A percentile compares a stretch with the other conserved stretches of the same genome.
phyloP scores from a whole-genome alignment of 2,329 filamentous ascomycete species.

The Stachybotrys echinatus region DNA sequence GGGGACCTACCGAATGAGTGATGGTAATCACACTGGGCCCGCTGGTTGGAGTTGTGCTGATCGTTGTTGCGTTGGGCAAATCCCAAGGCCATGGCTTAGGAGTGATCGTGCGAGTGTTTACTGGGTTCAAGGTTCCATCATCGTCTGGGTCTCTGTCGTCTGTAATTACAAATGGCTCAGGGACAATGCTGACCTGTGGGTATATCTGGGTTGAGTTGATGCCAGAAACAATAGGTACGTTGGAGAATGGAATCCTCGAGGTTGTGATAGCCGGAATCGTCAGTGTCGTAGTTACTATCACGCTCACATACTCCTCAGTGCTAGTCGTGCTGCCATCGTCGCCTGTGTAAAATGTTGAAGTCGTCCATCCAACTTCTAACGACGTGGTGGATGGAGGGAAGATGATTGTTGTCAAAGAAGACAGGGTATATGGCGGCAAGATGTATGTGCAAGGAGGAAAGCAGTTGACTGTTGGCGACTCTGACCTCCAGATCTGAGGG shows the following conservation, averaged over 20 bases:
- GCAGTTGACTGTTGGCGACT: neutral
- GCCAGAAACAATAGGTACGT: neutral
- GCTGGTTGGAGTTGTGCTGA: too few relatives aligned
- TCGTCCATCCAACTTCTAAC: constrained; percentile 2
- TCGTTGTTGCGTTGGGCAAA: too few relatives aligned
- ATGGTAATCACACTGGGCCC: too few relatives aligned
- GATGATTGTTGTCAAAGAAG: neutral
- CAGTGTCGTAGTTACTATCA: neutral
- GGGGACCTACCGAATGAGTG: too few relatives aligned
- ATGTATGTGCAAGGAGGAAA: constrained; percentile 1
- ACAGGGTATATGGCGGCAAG: neutral
- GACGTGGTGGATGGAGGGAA: constrained; percentile 2
- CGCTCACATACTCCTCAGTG: neutral
- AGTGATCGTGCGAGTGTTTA: too few relatives aligned
- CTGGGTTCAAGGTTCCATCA: too few relatives aligned
- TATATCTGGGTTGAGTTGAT: too few relatives aligned
- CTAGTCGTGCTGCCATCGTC: neutral
- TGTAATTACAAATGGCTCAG: too few relatives aligned
- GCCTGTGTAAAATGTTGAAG: neutral
- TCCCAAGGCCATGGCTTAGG: too few relatives aligned
- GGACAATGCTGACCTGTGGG: too few relatives aligned
- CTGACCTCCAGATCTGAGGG: neutral
- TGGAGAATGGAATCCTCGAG: too few relatives aligned
- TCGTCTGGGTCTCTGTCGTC: too few relatives aligned
- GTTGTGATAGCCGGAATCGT: neutral